phyloP scores from a whole-genome alignment of 352 stramenopile species.

The Phytopythium oedochilum region DNA sequence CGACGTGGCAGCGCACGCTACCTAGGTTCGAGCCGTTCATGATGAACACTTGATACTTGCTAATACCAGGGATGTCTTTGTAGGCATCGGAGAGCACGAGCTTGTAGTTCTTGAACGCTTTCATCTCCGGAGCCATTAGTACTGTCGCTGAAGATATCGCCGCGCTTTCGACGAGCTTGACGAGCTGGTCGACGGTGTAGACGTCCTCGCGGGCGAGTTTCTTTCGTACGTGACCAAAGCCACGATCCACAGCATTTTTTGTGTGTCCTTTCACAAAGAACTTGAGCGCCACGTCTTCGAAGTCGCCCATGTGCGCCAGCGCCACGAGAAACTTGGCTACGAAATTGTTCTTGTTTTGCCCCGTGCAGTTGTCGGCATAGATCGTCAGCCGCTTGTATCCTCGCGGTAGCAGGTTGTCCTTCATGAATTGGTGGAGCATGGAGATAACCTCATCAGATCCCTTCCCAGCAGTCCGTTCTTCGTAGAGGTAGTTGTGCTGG shows the following conservation, averaged over 20 bases:
- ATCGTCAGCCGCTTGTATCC: background rate
- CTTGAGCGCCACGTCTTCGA: conserved; percentile 3
- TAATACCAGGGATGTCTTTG: background rate
- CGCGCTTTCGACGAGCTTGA: background rate
- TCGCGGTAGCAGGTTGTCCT: background rate
- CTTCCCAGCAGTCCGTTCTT: conserved; percentile 11
- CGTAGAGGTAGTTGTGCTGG: conserved; percentile 12
- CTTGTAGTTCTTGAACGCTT: conserved; percentile 3
- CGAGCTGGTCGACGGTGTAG: conserved; percentile 5
- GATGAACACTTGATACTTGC: conserved; percentile 1
- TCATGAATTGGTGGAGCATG: conserved; percentile 7
- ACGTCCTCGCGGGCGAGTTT: background rate
- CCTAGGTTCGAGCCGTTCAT: background rate
- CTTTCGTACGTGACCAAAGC: conserved; percentile 9
- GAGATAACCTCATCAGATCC: conserved; percentile 16
- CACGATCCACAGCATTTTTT: conserved; percentile 10
- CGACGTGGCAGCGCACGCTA: background rate
- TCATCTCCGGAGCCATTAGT: background rate
- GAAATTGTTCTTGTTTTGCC: conserved; percentile 14
- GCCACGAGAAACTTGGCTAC: conserved; percentile 6
- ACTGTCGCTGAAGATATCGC: background rate
- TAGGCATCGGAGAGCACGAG: background rate
- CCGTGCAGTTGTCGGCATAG: conserved; percentile 11
- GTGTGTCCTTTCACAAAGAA: conserved; percentile 11
- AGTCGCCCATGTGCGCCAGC: conserved; percentile 2